A percentile compares a stretch with the other conserved stretches of the same genome.
Evolutionary conservation across 352 stramenopile species (phyloP).

Genomic region (Thalassiosira gravida): DNA sequence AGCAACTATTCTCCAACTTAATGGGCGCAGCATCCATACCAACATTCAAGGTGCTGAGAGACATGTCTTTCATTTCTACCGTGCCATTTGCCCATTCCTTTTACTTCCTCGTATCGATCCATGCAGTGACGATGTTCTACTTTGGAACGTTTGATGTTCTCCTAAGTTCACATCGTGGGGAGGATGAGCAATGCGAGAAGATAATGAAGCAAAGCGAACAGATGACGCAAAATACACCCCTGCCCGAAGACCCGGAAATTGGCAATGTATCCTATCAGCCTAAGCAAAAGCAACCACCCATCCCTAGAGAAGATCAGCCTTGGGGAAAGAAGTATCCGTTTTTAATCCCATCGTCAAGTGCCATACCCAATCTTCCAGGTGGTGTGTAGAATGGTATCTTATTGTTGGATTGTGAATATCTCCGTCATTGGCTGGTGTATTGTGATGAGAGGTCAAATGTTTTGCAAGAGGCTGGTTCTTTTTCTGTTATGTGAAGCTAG

Average conservation of each 20-base stretch:
- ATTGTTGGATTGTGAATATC: no score
- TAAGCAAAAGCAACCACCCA: neutral
- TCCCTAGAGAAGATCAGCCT: conserved; percentile 7
- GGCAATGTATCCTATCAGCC: neutral
- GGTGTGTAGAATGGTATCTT: no score
- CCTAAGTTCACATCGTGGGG: neutral
- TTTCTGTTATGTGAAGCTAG: no score
- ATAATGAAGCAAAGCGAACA: no score
- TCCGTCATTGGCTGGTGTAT: no score
- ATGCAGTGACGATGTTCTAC: conserved; percentile 68
- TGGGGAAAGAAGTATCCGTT: conserved; percentile 24
- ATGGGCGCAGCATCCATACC: conserved; percentile 76
- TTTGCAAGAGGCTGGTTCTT: no score
- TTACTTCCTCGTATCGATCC: conserved; percentile 75
- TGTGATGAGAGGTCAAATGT: no score
- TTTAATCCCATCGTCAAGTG: conserved; percentile 20
- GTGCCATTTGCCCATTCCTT: conserved; percentile 81
- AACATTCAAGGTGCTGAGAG: conserved; percentile 74
- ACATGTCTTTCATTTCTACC: conserved; percentile 50
- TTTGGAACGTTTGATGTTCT: conserved; percentile 78
- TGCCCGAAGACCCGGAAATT: neutral
- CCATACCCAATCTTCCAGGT: no score
- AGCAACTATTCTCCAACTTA: conserved; percentile 81
- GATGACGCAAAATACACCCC: neutral
- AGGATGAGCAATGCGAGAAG: conserved; percentile 11